Percentiles rank a stretch among this genome's conserved stretches.
phyloP scores from a whole-genome alignment of 169 alveolate genomes.

The Eimeria acervulina region DNA sequence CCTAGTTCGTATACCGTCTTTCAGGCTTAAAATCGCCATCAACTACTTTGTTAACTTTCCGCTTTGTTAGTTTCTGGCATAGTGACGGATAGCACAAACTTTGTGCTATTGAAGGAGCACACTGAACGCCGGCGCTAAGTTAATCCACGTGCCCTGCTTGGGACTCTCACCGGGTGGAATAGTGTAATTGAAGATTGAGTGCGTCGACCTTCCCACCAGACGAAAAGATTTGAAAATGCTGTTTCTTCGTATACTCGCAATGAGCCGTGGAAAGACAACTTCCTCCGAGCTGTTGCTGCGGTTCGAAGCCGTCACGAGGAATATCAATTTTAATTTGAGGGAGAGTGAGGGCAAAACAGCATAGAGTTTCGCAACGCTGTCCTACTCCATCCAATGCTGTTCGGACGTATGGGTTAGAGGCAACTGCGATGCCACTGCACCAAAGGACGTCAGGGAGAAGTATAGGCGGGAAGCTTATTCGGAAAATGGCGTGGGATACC shows the following conservation, averaged over 20 bases:
- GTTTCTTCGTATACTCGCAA: neutral
- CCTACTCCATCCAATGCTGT: neutral
- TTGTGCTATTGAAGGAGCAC: no score
- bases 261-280: neutral
- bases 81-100: no score
- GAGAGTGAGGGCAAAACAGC: constrained; percentile 30
- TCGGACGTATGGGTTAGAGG: constrained; percentile 13
- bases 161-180: neutral
- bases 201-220: neutral
- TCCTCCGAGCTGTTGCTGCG: neutral
- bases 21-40: no score
- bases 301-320: neutral
- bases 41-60: neutral
- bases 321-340: neutral
- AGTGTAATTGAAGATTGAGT: neutral
- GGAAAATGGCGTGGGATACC: constrained; percentile 52
- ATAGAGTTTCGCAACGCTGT: neutral
- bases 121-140: no score
- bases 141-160: neutral
- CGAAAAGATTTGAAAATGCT: neutral
- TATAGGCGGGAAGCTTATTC: constrained; percentile 62
- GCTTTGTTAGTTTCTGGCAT: neutral
- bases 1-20: neutral
- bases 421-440: constrained; percentile 40
- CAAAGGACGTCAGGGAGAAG: constrained; percentile 49